A percentile compares a stretch with the other conserved stretches of the same genome.
These are phyloP conservation scores for Acacia confusa DNA, from an alignment of 306 rosid genomes.

Conservation along the genomic window DNA sequence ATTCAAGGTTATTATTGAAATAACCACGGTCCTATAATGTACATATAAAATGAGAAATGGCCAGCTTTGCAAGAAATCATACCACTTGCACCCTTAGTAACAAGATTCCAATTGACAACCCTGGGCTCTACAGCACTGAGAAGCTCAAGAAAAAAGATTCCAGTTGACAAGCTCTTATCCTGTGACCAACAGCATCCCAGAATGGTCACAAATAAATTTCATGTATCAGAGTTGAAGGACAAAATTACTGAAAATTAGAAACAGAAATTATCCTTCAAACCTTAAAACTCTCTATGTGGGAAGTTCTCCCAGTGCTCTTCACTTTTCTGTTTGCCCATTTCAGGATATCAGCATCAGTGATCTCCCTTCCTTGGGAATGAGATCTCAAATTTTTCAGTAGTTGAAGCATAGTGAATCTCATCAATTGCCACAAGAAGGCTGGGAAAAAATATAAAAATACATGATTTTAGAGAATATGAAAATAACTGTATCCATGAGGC, in stretches of 20 bases:
- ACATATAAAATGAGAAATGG: not conserved
- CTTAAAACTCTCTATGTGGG: slow-evolving; percentile 85
- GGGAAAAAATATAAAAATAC: slow-evolving; percentile 35
- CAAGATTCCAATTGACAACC: slow-evolving; percentile 98
- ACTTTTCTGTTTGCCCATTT: slow-evolving; percentile 87
- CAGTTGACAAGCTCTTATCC: slow-evolving; percentile 87
- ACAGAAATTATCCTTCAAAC: slow-evolving; percentile 34
- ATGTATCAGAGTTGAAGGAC: not conserved
- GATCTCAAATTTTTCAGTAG: slow-evolving; percentile 80
- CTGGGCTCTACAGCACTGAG: slow-evolving; percentile 96
- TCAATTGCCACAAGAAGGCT: slow-evolving; percentile 97
- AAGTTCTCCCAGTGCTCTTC: slow-evolving; percentile 71
- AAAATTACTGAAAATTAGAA: not conserved
- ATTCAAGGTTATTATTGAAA: slow-evolving; percentile 1
- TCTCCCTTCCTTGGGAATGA: slow-evolving; percentile 87
- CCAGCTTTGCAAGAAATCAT: slow-evolving; percentile 28
- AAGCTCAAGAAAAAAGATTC: slow-evolving; percentile 91
- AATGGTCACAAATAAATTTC: slow-evolving; percentile 14
- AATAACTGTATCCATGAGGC: not conserved
- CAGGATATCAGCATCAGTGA: slow-evolving; percentile 82
- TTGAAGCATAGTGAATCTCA: slow-evolving; percentile 90
- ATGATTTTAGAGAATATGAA: slow-evolving; percentile 22
- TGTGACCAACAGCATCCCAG: slow-evolving; percentile 33
- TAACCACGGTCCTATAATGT: not conserved
- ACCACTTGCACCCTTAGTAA: slow-evolving; percentile 91